A percentile compares a stretch with the other conserved stretches of the same genome.
Evolutionary conservation across 2,329 filamentous ascomycete genomes (phyloP).

Genomic region (Calonectria leucothoes): DNA sequence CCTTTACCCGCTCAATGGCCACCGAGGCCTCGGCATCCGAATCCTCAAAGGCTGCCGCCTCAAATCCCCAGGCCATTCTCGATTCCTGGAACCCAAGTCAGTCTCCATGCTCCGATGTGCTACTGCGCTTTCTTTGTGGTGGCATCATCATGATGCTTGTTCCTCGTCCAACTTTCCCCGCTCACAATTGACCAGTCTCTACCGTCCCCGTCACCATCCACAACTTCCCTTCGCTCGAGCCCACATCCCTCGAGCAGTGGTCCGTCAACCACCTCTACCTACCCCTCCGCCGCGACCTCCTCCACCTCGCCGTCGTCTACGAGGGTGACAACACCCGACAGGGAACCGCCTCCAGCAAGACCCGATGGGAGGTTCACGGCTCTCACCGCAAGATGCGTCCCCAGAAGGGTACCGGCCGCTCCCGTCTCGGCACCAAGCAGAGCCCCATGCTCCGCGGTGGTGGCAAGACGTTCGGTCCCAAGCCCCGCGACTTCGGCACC

Average conservation of each 20-base stretch:
- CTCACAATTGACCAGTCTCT: slow-evolving; percentile 54
- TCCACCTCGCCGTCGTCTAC: slow-evolving; percentile 92
- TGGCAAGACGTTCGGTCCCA: slow-evolving; percentile 90
- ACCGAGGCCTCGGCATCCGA: slow-evolving; percentile 58
- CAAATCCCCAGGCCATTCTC: slow-evolving; percentile 47
- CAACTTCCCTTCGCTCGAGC: slow-evolving; percentile 90
- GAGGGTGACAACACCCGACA: slow-evolving; percentile 91
- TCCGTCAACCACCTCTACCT: slow-evolving; percentile 85
- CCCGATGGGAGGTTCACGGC: slow-evolving; percentile 84
- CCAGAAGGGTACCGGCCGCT: slow-evolving; percentile 87
- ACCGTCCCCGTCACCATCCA: slow-evolving; percentile 88
- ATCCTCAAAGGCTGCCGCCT: slow-evolving; percentile 45
- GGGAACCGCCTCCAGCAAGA: slow-evolving; percentile 87
- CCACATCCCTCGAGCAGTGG: slow-evolving; percentile 81
- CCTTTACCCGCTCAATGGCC: slow-evolving; percentile 67
- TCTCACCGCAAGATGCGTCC: slow-evolving; percentile 83
- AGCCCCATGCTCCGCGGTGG: slow-evolving; percentile 86
- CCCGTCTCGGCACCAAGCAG: slow-evolving; percentile 84
- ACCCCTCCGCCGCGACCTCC: slow-evolving; percentile 88
- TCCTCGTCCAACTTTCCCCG: neutral
- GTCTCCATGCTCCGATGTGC: slow-evolving; percentile 14
- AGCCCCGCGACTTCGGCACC: slow-evolving; percentile 90
- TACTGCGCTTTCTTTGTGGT: neutral
- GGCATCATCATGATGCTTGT: neutral
- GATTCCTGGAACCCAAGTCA: slow-evolving; percentile 60